A percentile compares a stretch with the other conserved stretches of the same genome.
These are phyloP conservation scores for Ustanciosporium gigantosporum DNA, from an alignment of 1,284 basidiomycete genomes.

Conservation along the genomic window DNA sequence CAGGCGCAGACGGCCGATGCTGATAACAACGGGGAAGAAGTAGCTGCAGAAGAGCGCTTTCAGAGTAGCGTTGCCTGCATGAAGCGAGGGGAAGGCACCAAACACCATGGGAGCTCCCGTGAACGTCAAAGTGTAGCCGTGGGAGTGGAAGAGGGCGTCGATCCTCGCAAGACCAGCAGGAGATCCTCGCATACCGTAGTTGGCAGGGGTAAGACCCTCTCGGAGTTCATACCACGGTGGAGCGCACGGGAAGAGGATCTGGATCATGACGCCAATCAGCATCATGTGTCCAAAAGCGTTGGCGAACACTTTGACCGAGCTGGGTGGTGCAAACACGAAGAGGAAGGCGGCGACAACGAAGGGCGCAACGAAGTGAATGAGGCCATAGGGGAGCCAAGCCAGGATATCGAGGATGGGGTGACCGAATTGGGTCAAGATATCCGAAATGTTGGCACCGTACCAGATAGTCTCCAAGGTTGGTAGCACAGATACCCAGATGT, in stretches of 20 bases:
- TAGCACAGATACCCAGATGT: constrained; percentile 86
- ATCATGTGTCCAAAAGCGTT: constrained; percentile 92
- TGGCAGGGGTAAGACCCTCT: constrained; percentile 90
- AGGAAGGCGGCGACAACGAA: constrained; percentile 68
- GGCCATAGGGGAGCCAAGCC: constrained; percentile 94
- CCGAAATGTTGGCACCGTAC: constrained; percentile 95
- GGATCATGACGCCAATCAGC: constrained; percentile 82
- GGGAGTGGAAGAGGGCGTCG: constrained; percentile 79
- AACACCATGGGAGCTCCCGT: constrained; percentile 89
- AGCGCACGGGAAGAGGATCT: constrained; percentile 88
- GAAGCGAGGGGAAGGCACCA: constrained; percentile 92
- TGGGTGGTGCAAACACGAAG: constrained; percentile 78
- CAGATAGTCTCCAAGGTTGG: constrained; percentile 91
- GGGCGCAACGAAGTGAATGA: constrained; percentile 83
- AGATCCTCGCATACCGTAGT: constrained; percentile 85
- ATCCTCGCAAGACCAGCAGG: constrained; percentile 91
- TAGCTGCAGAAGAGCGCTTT: constrained; percentile 91
- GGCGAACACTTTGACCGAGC: constrained; percentile 82
- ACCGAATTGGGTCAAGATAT: constrained; percentile 90
- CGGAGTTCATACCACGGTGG: constrained; percentile 97
- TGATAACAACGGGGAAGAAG: constrained; percentile 75
- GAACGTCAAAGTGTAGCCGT: constrained; percentile 82
- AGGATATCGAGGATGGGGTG: constrained; percentile 87
- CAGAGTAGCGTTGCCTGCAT: constrained; percentile 86
- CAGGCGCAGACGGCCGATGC: constrained; percentile 36